Percentiles rank a stretch among this genome's conserved stretches.
phyloP scores from a whole-genome alignment of 805 yeast genomes.

The Starmerella etchellsii region DNA sequence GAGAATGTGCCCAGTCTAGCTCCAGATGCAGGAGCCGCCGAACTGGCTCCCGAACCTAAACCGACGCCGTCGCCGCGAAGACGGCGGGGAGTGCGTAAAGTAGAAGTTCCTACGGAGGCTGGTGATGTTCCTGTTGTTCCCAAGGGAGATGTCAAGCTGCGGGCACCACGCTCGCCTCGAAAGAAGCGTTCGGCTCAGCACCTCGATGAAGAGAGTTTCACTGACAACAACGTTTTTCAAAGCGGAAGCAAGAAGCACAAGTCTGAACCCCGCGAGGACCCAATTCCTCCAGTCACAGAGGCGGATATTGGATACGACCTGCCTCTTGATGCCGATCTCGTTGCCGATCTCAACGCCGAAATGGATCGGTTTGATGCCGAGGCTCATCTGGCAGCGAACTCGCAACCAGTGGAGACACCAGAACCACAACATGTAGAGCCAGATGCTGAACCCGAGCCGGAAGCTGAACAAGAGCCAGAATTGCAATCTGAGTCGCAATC shows the following conservation, averaged over 20 bases:
- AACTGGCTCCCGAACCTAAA: too few relatives aligned
- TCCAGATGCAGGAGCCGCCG: too few relatives aligned
- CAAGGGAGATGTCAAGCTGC: slow-evolving; percentile 9
- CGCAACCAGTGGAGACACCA: background rate
- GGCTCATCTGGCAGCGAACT: background rate
- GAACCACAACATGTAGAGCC: too few relatives aligned
- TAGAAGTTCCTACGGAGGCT: slow-evolving; percentile 6
- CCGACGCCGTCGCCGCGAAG: slow-evolving; percentile 12
- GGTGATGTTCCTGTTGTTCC: slow-evolving; percentile 2
- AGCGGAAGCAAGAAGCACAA: background rate
- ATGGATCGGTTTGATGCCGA: background rate
- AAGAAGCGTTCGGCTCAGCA: slow-evolving; percentile 1
- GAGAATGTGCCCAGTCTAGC: too few relatives aligned
- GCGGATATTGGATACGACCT: slow-evolving; percentile 2
- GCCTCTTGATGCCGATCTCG: slow-evolving; percentile 2
- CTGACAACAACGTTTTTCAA: slow-evolving; percentile 19
- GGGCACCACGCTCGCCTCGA: slow-evolving; percentile 11
- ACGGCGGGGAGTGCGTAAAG: slow-evolving; percentile 10
- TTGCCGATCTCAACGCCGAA: slow-evolving; percentile 4
- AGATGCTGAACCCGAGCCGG: background rate
- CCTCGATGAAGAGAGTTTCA: slow-evolving; percentile 11
- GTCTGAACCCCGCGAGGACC: background rate
- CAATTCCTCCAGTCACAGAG: slow-evolving; percentile 2
- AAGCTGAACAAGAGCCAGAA: background rate
- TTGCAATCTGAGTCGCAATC: background rate